phyloP scores from a whole-genome alignment of 176 grass and related monocot genomes.

The Oryza brachyantha region DNA sequence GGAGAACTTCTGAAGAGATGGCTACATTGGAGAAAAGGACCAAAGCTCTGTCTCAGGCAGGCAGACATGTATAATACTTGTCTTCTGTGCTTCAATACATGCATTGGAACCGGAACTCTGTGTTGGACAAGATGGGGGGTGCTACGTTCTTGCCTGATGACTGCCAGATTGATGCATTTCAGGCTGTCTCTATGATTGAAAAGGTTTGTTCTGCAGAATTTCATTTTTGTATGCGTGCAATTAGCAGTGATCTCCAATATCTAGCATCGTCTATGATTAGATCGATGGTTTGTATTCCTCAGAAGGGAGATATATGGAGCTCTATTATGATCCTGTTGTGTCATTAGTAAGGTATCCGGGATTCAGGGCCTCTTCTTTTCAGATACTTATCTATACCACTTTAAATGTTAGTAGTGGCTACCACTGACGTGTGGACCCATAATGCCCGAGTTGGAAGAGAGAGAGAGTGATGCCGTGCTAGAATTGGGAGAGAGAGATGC shows the following conservation, averaged over 20 bases:
- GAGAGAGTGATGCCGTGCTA: too few species aligned
- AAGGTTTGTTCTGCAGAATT: conserved; percentile 46
- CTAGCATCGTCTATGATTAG: conserved; percentile 35
- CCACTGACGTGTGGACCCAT: too few species aligned
- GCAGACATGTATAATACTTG: conserved; percentile 66
- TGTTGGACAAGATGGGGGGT: conserved; percentile 63
- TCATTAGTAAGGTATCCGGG: conserved; percentile 79
- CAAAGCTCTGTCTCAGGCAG: conserved; percentile 56
- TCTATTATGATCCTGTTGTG: conserved; percentile 83
- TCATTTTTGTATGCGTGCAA: background rate
- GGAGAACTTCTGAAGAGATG: conserved; percentile 61
- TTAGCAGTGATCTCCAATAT: background rate
- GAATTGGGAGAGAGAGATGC: too few species aligned
- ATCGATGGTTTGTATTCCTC: conserved; percentile 56
- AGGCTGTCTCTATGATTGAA: conserved; percentile 81
- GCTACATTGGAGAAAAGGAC: conserved; percentile 57
- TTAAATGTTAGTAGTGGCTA: too few species aligned
- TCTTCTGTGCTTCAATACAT: conserved; percentile 41
- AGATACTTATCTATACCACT: conserved; percentile 5
- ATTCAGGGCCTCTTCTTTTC: conserved; percentile 14
- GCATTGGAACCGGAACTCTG: conserved; percentile 60
- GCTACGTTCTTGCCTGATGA: conserved; percentile 75
- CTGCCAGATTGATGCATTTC: conserved; percentile 72
- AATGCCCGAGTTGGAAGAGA: too few species aligned
- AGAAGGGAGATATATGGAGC: conserved; percentile 78